Evolutionary conservation across 768 basidiomycete genomes (phyloP).

Genomic region (Tylopilus sp.): DNA sequence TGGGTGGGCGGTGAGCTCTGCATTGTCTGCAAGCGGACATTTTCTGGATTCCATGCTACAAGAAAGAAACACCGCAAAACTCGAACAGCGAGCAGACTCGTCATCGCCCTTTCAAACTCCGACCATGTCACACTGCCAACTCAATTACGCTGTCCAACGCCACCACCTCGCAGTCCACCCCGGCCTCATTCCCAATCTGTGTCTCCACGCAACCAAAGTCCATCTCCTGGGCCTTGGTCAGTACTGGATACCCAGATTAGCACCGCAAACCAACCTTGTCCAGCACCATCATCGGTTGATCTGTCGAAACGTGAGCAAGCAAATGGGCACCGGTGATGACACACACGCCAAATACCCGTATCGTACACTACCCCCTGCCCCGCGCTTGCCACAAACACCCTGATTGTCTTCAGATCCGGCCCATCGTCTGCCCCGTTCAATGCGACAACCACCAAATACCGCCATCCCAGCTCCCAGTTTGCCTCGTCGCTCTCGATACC

Average conservation of each 20-base stretch:
- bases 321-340: neutral
- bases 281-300: conserved; percentile 89
- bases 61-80: conserved; percentile 12
- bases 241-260: neutral
- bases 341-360: conserved; percentile 88
- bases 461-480: conserved; percentile 44
- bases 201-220: conserved; percentile 91
- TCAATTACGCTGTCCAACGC: conserved; percentile 33
- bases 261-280: conserved; percentile 48
- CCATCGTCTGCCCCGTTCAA: conserved; percentile 70
- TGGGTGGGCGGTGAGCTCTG: conserved; percentile 38
- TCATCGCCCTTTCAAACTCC: conserved; percentile 29
- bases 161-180: conserved; percentile 84
- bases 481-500: conserved; percentile 40
- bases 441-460: conserved; percentile 86
- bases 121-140: too few species aligned
- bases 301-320: conserved; percentile 38
- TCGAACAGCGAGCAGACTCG: conserved; percentile 10
- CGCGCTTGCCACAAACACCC: conserved; percentile 78
- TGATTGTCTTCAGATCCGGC: conserved; percentile 71
- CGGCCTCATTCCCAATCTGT: conserved; percentile 79
- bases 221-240: conserved; percentile 44
- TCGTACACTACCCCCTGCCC: conserved; percentile 87
- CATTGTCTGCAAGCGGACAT: conserved; percentile 52
- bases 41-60: conserved; percentile 55